Evolutionary conservation across 2,329 filamentous ascomycete species (phyloP).

Genomic region (Cercospora nicotianae): DNA sequence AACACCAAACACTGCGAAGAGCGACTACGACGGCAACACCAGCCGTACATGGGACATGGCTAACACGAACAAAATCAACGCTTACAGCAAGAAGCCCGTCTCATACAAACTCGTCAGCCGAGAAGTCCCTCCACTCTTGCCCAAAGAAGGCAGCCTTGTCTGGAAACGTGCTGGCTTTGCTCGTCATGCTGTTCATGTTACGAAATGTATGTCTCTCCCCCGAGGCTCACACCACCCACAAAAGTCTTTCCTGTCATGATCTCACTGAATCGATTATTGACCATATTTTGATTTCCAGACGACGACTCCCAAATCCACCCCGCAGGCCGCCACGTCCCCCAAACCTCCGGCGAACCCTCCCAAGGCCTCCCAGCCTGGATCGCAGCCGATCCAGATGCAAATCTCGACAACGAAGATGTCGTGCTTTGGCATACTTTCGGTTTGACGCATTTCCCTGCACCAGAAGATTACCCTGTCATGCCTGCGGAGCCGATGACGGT

Average conservation of each 20-base stretch:
- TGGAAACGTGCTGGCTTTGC: conserved; percentile 91
- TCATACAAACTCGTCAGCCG: conserved; percentile 88
- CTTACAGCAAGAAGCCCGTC: conserved; percentile 79
- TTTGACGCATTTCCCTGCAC: conserved; percentile 81
- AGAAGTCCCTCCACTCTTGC: conserved; percentile 75
- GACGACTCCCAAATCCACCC: conserved; percentile 79
- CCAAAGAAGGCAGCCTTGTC: conserved; percentile 77
- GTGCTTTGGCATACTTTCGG: conserved; percentile 96
- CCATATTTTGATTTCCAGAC: too few relatives aligned
- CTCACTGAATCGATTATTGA: too few relatives aligned
- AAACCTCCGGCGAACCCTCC: conserved; percentile 78
- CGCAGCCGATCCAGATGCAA: conserved; percentile 62
- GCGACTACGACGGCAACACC: conserved; percentile 78
- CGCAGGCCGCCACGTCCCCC: conserved; percentile 82
- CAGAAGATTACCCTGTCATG: conserved; percentile 93
- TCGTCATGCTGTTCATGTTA: conserved; percentile 82
- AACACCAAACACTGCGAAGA: conserved; percentile 66
- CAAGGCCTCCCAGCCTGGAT: conserved; percentile 75
- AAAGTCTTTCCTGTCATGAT: too few relatives aligned
- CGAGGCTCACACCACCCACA: too few relatives aligned
- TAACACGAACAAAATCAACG: conserved; percentile 81
- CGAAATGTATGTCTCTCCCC: too few relatives aligned
- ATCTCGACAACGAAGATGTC: conserved; percentile 77
- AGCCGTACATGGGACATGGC: conserved; percentile 87
- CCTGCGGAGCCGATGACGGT: conserved; percentile 68